phyloP scores from a whole-genome alignment of 257 asterid genomes.

The Buddleja alternifolia region DNA sequence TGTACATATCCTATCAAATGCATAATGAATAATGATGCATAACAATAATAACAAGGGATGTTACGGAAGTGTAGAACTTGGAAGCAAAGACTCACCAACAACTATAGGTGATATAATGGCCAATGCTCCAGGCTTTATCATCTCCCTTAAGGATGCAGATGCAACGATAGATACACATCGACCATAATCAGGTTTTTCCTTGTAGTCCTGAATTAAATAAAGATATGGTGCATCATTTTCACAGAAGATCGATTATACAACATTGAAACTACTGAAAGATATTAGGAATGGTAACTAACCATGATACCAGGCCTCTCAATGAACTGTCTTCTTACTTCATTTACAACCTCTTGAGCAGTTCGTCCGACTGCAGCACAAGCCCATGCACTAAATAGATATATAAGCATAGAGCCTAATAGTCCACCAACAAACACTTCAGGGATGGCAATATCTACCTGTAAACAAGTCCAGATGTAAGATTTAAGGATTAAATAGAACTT shows the following conservation, averaged over 20 bases:
- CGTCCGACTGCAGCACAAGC: too few relatives aligned
- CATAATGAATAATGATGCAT: background rate
- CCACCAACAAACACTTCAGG: slow-evolving; percentile 99
- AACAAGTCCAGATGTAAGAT: slow-evolving; percentile 17
- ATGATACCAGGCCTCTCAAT: slow-evolving; percentile 99
- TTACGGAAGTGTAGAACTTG: slow-evolving; percentile 13
- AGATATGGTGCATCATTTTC: slow-evolving; percentile 20
- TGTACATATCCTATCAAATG: slow-evolving; percentile 10
- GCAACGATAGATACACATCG: slow-evolving; percentile 99
- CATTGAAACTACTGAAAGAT: slow-evolving; percentile 20
- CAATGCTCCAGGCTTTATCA: slow-evolving; percentile 98
- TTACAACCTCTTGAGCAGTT: slow-evolving; percentile 97
- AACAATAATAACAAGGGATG: slow-evolving; percentile 2
- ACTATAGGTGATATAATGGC: slow-evolving; percentile 92
- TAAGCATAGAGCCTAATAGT: slow-evolving; percentile 51
- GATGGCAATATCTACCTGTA: slow-evolving; percentile 94
- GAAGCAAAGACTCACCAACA: slow-evolving; percentile 61
- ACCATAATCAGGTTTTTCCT: slow-evolving; percentile 96
- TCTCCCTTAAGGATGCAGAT: slow-evolving; percentile 96
- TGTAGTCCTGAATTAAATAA: slow-evolving; percentile 69
- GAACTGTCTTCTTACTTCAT: slow-evolving; percentile 97
- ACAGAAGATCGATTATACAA: slow-evolving; percentile 13
- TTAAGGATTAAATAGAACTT: slow-evolving; percentile 18
- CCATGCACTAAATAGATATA: too few relatives aligned
- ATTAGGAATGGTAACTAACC: slow-evolving; percentile 54